phyloP scores from a whole-genome alignment of 192 early-diverging fungal species.

The Geranomyces variabilis region DNA sequence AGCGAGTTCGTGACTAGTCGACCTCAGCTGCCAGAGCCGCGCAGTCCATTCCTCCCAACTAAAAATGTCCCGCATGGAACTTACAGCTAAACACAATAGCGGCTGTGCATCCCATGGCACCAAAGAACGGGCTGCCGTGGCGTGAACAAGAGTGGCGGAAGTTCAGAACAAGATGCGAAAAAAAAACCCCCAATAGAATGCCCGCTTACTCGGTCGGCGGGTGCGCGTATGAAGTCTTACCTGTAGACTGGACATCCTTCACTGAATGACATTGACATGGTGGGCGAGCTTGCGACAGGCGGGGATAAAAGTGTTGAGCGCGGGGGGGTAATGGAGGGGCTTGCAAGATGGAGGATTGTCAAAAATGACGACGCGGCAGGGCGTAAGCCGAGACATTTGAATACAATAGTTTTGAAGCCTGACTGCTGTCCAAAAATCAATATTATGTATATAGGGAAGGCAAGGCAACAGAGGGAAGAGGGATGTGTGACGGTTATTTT shows the following conservation, averaged over 20 bases:
- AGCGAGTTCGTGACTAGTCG: not conserved
- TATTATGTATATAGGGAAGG: too few relatives aligned
- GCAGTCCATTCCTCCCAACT: not conserved
- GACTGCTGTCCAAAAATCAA: too few relatives aligned
- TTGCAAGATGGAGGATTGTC: too few relatives aligned
- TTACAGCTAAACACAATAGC: slow-evolving; percentile 81
- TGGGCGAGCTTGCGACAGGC: not conserved
- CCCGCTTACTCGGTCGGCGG: not conserved
- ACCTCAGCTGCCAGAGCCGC: not conserved
- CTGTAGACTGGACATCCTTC: slow-evolving; percentile 44
- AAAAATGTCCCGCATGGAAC: not conserved
- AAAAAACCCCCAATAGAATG: too few relatives aligned
- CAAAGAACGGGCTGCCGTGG: slow-evolving; percentile 78
- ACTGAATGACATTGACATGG: slow-evolving; percentile 24
- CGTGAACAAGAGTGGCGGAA: not conserved
- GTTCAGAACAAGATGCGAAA: not conserved
- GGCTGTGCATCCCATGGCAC: slow-evolving; percentile 86
- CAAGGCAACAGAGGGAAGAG: too few relatives aligned
- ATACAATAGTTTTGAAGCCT: too few relatives aligned
- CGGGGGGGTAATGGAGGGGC: too few relatives aligned
- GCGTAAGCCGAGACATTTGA: too few relatives aligned
- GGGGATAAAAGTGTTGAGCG: too few relatives aligned
- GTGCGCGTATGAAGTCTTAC: slow-evolving; percentile 4
- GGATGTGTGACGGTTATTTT: too few relatives aligned
- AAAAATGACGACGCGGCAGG: too few relatives aligned